These are phyloP conservation scores for Keithomyces neogunnii DNA, from an alignment of 2,329 filamentous ascomycete species.

Conservation along the genomic window DNA sequence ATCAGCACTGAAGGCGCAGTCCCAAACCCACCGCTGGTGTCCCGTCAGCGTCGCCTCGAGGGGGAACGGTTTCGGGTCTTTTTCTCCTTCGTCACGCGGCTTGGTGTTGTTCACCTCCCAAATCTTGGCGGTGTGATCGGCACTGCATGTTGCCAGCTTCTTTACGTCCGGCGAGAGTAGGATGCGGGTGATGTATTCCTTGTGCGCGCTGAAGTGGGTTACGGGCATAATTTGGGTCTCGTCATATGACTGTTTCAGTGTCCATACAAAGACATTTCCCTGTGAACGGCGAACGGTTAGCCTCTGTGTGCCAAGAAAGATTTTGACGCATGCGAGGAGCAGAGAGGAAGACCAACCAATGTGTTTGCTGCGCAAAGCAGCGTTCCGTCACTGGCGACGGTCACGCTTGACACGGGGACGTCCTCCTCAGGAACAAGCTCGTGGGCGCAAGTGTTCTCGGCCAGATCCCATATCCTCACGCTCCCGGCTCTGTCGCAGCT, in stretches of 20 bases:
- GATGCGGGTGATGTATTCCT: conserved; percentile 86
- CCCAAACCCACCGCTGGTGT: conserved; percentile 96
- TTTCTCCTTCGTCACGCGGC: conserved; percentile 24
- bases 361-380: conserved; percentile 92
- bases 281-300: conserved; percentile 26
- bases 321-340: not conserved
- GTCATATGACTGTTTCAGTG: conserved; percentile 75
- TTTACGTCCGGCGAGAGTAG: conserved; percentile 89
- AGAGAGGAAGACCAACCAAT: conserved; percentile 43
- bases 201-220: conserved; percentile 83
- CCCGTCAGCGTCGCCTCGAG: conserved; percentile 81
- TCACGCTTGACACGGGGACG: conserved; percentile 86
- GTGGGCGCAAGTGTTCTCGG: conserved; percentile 94
- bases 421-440: conserved; percentile 95
- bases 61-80: conserved; percentile 54
- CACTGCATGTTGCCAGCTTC: conserved; percentile 86
- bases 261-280: conserved; percentile 98
- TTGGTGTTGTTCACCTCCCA: conserved; percentile 81
- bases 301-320: not conserved
- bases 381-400: conserved; percentile 88
- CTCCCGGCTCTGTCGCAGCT: conserved; percentile 90
- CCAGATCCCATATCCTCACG: conserved; percentile 91
- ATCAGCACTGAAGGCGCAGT: conserved; percentile 90
- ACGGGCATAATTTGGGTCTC: conserved; percentile 78
- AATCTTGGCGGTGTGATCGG: conserved; percentile 90